Conservation (phyloP, 1,284 basidiomycete species). For the Pseudozyma thailandica region DNA sequence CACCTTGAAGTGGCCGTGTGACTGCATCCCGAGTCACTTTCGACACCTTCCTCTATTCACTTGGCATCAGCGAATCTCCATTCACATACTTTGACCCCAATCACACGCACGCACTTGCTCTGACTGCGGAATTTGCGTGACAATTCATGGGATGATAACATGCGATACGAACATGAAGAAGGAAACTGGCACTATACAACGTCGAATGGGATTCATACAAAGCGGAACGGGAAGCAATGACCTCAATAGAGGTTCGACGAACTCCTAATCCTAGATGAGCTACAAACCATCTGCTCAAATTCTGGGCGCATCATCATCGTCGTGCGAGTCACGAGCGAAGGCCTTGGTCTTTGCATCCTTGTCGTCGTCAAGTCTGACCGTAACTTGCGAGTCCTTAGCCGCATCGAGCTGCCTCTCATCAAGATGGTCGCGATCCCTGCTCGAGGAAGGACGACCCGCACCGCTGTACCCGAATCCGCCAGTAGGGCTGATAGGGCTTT, state of each 20-base stretch:
- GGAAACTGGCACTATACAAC: constrained; percentile 1
- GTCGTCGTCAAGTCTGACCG: constrained; percentile 36
- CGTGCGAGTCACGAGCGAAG: constrained; percentile 17
- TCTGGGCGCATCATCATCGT: constrained; percentile 43
- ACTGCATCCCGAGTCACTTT: no score
- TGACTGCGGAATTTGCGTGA: no score
- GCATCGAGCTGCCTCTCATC: constrained; percentile 37
- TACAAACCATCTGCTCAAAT: no score
- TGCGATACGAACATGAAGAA: not conserved
- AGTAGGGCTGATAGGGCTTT: constrained; percentile 35
- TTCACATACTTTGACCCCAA: no score
- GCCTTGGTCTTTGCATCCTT: constrained; percentile 25
- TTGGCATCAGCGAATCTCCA: no score
- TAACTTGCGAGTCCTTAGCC: constrained; percentile 43
- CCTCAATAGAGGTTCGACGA: not conserved
- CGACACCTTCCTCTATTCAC: no score
- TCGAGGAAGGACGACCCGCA: constrained; percentile 24
- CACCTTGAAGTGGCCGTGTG: no score
- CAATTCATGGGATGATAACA: no score
- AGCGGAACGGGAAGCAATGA: not conserved
- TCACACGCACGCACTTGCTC: no score
- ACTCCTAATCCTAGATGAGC: no score
- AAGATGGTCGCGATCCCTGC: constrained; percentile 15
- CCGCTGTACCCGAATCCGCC: constrained; percentile 24
- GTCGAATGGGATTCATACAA: not conserved